A percentile compares a stretch with the other conserved stretches of the same genome.
Conservation (phyloP, 306 rosid species). For the Arachis hypogaea region DNA sequence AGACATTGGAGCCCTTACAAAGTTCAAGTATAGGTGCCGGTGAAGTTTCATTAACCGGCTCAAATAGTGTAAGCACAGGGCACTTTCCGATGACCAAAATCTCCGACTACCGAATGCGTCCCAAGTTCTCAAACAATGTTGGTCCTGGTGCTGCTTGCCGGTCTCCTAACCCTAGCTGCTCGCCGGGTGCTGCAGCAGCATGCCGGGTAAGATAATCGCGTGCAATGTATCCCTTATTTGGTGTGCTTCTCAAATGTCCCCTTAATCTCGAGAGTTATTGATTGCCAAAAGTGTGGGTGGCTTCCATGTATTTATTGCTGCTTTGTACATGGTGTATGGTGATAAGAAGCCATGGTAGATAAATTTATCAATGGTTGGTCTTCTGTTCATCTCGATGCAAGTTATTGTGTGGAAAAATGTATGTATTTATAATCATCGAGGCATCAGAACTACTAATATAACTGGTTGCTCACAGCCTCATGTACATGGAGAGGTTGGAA, state of each 20-base stretch:
- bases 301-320: conserved; percentile 42
- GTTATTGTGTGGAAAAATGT: conserved; percentile 39
- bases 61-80: conserved; percentile 50
- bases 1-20: conserved; percentile 95
- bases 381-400: conserved; percentile 41
- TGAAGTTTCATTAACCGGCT: conserved; percentile 64
- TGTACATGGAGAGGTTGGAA: conserved; percentile 22
- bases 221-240: conserved; percentile 39
- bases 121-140: conserved; percentile 73
- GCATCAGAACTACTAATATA: conserved; percentile 40
- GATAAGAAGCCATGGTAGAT: conserved; percentile 50
- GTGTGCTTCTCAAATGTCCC: conserved; percentile 41
- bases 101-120: conserved; percentile 72
- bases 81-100: conserved; percentile 70
- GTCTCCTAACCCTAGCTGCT: conserved; percentile 87
- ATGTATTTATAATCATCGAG: conserved; percentile 42
- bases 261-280: conserved; percentile 42
- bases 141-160: conserved; percentile 81
- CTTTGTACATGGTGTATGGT: conserved; percentile 56
- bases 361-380: conserved; percentile 45
- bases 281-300: conserved; percentile 50
- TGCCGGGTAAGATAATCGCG: conserved; percentile 74
- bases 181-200: conserved; percentile 80
- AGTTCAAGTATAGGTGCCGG: conserved; percentile 62
- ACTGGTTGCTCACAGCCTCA: conserved; percentile 36